Conservation (phyloP, 441 rosid species). For the Erodium texanum region DNA sequence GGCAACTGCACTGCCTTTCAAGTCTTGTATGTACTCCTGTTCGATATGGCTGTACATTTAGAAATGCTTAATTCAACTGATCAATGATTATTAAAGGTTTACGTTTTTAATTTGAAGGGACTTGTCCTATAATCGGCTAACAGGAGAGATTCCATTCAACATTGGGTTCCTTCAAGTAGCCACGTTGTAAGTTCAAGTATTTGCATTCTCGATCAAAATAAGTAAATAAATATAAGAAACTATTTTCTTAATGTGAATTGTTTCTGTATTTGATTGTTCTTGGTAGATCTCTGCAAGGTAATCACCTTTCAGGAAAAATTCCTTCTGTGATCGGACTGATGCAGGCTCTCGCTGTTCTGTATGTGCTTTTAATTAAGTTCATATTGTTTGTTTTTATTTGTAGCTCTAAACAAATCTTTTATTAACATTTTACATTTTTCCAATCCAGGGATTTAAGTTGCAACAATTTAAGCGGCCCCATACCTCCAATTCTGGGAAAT, state of each 20-base stretch:
- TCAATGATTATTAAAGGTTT: background rate
- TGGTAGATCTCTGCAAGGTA: constrained; percentile 83
- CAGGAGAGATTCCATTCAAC: constrained; percentile 81
- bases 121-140: constrained; percentile 68
- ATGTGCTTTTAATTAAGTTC: constrained; percentile 21
- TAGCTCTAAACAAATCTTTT: too few relatives aligned
- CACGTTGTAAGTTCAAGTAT: constrained; percentile 51
- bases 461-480: constrained; percentile 66
- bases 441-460: constrained; percentile 72
- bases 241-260: background rate
- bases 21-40: constrained; percentile 48
- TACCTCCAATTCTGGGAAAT: constrained; percentile 83
- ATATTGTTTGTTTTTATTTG: too few relatives aligned
- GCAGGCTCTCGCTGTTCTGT: constrained; percentile 98
- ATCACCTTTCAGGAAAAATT: constrained; percentile 64
- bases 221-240: background rate
- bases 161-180: constrained; percentile 51
- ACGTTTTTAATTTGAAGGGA: constrained; percentile 37
- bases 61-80: background rate
- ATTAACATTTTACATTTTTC: background rate
- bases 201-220: background rate
- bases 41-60: too few relatives aligned
- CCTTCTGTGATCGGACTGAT: constrained; percentile 85
- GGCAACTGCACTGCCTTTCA: constrained; percentile 94
- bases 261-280: background rate